Evolutionary conservation across 768 basidiomycete species (phyloP), one percentile per base, ranked within the genome.

Genomic region (Trametopsis cervina): DNA sequence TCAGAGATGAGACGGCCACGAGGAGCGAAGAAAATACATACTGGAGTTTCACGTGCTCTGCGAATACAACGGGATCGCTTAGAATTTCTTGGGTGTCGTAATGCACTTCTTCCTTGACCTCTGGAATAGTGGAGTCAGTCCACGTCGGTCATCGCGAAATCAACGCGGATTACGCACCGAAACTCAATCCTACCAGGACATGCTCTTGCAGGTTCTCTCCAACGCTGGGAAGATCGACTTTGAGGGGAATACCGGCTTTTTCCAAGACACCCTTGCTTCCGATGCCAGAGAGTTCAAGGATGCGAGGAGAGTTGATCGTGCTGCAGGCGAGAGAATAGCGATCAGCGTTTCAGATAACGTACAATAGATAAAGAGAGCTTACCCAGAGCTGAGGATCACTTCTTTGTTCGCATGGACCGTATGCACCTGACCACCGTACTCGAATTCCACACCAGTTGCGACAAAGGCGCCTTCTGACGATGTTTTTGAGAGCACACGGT

Each of bases 171-270:
- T 15, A 9, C 44, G 17, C 24, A 54, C 53, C 44, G 23, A 43
- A 54, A 13, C 27, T 39, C 2, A 51, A 3, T 2, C 37, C 45
- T 4, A 29, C 33, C 21, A 47, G 48, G n/a, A 54, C 12, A 29
- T 57, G 58, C 10, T 59, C 58, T 35, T 59, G 58, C 1, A 55
- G 44, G 53, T 87, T 77, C 58, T 84, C 81, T 10, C 89, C 88
- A 0, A 93, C 88, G 15, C 82, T 83, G 1, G 85, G 84, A 12
- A 89, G 74, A 46, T 86, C 78, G 12, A 85, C 70, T 22, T 78
- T 42, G 49, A 70, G 67, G 5, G 64, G 54, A 25, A 90, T 73
- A 10, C 68, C 69, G 44, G 75, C 64, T 26, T 63, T 65, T 35
- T 72, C 57, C 35, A 89, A 65, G 35, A 83, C 54, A 0, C 63